These are phyloP conservation scores for Galerina sulciceps DNA, from an alignment of 768 basidiomycete genomes.

Conservation along the genomic window DNA sequence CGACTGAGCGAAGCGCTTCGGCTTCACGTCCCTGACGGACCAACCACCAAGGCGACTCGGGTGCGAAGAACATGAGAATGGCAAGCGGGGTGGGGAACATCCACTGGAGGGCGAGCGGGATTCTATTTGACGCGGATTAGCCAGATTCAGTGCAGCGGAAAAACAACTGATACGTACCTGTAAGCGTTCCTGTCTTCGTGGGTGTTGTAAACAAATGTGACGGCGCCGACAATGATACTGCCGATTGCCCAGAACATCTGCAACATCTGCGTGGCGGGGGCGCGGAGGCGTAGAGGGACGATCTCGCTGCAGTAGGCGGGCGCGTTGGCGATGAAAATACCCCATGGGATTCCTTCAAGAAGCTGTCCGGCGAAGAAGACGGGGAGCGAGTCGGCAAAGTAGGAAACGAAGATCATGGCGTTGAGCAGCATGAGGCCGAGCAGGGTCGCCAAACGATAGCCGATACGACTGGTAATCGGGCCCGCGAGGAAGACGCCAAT, in stretches of 20 bases:
- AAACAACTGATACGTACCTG: not conserved
- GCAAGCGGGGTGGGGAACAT: not conserved
- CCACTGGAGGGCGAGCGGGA: conserved; percentile 1
- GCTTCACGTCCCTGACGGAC: not conserved
- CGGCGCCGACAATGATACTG: not conserved
- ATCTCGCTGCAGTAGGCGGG: not conserved
- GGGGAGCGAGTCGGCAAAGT: not conserved
- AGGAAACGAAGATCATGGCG: not conserved
- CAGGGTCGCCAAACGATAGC: not conserved
- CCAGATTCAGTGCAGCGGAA: not conserved
- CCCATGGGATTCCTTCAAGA: not conserved
- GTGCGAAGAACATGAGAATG: not conserved
- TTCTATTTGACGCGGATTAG: not conserved
- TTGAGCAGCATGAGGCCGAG: not conserved
- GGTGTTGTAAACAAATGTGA: not conserved
- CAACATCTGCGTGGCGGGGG: not conserved
- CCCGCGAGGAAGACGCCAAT: not conserved
- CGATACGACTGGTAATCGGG: not conserved
- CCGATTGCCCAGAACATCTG: not conserved
- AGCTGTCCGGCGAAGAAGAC: not conserved
- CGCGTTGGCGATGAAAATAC: not conserved
- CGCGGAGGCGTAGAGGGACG: not conserved
- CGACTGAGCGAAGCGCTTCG: not conserved
- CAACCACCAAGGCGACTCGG: conserved; percentile 2
- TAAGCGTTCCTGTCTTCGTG: not conserved